Base-by-base conservation (phyloP, 139 green algal species). In the Nannochloris sp. region DNA sequence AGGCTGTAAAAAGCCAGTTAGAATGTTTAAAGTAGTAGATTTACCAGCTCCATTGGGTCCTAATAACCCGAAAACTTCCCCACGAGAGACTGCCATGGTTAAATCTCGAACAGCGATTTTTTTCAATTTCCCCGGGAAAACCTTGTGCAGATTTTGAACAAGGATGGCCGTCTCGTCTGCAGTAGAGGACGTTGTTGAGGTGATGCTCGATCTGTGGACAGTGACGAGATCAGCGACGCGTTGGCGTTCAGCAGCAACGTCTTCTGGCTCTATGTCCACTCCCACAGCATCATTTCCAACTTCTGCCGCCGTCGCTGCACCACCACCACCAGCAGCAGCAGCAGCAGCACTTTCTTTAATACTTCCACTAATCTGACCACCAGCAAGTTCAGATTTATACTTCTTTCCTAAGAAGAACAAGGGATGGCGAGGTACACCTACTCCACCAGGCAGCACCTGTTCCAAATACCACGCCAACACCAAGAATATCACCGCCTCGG, bases 401-500 rank as follows among this genome's bases (percentile, higher is more conserved):
- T 58, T 56, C n/a, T 54, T 15, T 4, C 83, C 68, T n/a, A 97
- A 67, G 86, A 96, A 95, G 80, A 93, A 97, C 34, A 97, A 86
- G 14, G 87, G 87, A 70, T 93, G 86, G 31, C 80, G 77, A 0
- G 72, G 70, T 31, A 94, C 81, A 39, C 92, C 91, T 10, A 81
- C 85, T 33, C 87, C 83, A 6, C 44, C 78, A 31, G 67, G 56
- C 51, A 93, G 27, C 36, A 96, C 83, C 67, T 91, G 80, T 54
- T 92, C 85, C 25, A 92, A 68, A 67, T 92, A 92, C 82, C 83
- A 89, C 6, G 85, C 85, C 10, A 85, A 48, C 13, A 70, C 8
- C 58, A 88, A 60, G 60, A 95, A 95, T 3, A 97, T 30, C 4
- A 81, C 15, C 69, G 78, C 91, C 81, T 97, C 91, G 35, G 89